phyloP scores from a whole-genome alignment of 2,329 filamentous ascomycete genomes.

The Cladosporium oxysporum region DNA sequence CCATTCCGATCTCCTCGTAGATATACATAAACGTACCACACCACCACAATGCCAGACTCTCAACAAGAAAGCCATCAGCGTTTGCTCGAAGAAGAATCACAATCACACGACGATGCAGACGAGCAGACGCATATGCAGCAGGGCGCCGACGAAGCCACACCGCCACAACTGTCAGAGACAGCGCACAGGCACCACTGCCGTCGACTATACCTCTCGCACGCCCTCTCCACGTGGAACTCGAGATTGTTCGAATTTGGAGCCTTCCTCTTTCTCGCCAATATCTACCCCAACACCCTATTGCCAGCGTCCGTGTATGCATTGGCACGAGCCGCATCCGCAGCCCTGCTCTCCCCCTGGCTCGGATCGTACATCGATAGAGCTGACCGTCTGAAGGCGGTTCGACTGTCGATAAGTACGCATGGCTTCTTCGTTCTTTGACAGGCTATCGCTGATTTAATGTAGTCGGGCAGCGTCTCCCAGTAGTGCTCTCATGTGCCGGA shows the following conservation, averaged over 20 bases:
- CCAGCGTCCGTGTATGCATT: conserved; percentile 71
- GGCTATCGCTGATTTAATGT: background rate
- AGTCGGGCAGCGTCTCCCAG: conserved; percentile 34
- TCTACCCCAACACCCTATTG: conserved; percentile 58
- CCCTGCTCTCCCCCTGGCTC: conserved; percentile 60
- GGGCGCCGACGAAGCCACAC: background rate
- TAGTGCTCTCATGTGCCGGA: conserved; percentile 29
- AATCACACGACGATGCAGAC: background rate
- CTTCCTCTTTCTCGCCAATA: conserved; percentile 50
- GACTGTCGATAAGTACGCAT: conserved; percentile 41
- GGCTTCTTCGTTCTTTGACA: background rate
- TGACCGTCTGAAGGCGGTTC: conserved; percentile 42
- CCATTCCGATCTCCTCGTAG: no score
- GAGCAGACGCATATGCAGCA: conserved; percentile 2
- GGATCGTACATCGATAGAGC: conserved; percentile 61
- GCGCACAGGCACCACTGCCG: background rate
- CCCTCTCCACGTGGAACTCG: conserved; percentile 53
- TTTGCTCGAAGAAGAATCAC: background rate
- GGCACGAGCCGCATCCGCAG: conserved; percentile 58
- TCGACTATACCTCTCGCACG: conserved; percentile 49
- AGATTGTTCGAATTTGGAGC: conserved; percentile 53
- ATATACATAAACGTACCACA: background rate
- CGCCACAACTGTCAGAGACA: background rate
- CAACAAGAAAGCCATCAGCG: background rate
- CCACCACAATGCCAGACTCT: background rate